A percentile compares a stretch with the other conserved stretches of the same genome.
phyloP scores from a whole-genome alignment of 169 alveolate genomes.

The Eimeria maxima region DNA sequence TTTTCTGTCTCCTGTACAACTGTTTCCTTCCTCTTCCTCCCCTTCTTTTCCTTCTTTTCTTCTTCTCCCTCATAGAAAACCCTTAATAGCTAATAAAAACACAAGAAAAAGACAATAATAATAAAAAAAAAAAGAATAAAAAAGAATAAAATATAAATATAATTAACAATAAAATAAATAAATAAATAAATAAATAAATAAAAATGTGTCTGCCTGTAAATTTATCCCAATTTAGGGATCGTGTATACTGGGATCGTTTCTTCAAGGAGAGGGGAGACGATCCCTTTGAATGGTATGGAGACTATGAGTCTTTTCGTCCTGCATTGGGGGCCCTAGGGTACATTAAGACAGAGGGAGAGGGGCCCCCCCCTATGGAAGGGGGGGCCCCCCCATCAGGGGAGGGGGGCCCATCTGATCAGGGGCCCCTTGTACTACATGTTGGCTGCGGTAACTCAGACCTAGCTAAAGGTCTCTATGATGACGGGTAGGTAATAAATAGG shows the following conservation, averaged over 20 bases:
- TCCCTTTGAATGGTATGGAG: constrained; percentile 60
- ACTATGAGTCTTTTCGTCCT: not conserved
- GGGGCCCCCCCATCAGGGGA: not conserved
- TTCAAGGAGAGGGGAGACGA: not conserved
- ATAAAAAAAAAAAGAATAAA: too few relatives aligned
- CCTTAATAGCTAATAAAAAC: too few relatives aligned
- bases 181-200: not conserved
- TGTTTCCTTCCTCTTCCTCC: too few relatives aligned
- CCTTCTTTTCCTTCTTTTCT: too few relatives aligned
- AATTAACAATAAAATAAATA: not conserved
- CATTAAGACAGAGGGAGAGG: too few relatives aligned
- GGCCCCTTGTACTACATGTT: constrained; percentile 31
- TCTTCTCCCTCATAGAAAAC: too few relatives aligned
- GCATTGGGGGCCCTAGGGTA: constrained; percentile 34
- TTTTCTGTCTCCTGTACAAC: too few relatives aligned
- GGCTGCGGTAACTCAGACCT: constrained; percentile 71
- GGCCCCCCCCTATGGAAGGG: not conserved
- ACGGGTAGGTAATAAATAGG: constrained; percentile 59
- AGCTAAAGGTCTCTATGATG: constrained; percentile 18
- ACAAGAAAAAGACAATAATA: too few relatives aligned
- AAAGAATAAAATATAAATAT: too few relatives aligned
- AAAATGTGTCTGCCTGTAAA: not conserved
- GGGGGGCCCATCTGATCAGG: too few relatives aligned
- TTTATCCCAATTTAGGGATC: constrained; percentile 14
- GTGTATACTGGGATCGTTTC: constrained; percentile 43